phyloP scores from a whole-genome alignment of 306 rosid genomes.

The Gastrolobium villosum region DNA sequence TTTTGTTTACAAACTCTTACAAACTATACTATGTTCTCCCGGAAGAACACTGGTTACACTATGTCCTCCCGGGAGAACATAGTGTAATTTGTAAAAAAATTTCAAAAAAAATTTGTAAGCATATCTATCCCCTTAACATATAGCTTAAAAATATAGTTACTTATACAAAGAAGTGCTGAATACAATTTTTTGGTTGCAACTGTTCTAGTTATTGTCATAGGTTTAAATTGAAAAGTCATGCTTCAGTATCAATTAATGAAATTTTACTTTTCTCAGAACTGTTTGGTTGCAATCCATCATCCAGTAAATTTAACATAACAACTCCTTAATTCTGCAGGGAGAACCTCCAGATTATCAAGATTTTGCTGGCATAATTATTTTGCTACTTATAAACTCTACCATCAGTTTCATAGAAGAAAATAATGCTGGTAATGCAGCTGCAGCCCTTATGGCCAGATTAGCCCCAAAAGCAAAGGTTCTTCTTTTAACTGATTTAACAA shows the following conservation, averaged over 20 bases:
- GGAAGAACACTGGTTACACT: too few species aligned
- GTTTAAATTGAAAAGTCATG: conserved; percentile 20
- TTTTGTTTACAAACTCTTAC: too few species aligned
- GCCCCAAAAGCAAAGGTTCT: conserved; percentile 76
- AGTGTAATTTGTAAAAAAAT: too few species aligned
- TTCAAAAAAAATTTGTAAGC: too few species aligned
- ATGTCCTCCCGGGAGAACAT: too few species aligned
- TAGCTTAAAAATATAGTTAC: neutral
- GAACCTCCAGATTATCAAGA: conserved; percentile 66
- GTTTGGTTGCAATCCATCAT: conserved; percentile 14
- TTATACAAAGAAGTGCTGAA: neutral
- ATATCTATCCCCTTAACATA: too few species aligned
- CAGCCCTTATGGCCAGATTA: conserved; percentile 64
- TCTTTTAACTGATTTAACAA: conserved; percentile 23
- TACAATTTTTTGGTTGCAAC: conserved; percentile 12
- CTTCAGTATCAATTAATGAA: conserved; percentile 28
- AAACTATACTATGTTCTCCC: too few species aligned
- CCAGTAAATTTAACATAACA: conserved; percentile 7
- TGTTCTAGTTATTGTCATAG: neutral
- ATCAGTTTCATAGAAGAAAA: conserved; percentile 85
- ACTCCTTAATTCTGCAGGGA: conserved; percentile 48
- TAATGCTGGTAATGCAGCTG: conserved; percentile 88
- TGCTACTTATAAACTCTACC: conserved; percentile 76
- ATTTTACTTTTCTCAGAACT: neutral
- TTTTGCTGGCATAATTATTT: conserved; percentile 68